These are phyloP conservation scores for Penicillium silybi DNA, from an alignment of 495 filamentous ascomycete species.

Conservation along the genomic window DNA sequence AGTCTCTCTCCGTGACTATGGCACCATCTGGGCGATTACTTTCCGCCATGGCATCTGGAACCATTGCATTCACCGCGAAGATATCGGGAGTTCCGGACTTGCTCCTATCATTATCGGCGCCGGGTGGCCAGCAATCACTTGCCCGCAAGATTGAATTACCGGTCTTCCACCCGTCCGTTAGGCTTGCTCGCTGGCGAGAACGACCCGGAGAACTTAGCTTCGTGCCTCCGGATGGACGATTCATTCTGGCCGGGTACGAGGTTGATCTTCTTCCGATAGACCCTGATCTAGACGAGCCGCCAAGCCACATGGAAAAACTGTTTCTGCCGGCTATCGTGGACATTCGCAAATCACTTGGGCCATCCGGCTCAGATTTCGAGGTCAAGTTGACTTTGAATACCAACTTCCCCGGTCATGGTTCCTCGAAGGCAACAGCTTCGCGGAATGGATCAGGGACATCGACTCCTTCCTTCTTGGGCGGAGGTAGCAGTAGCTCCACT, in stretches of 20 bases:
- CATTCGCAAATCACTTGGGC: constrained; percentile 73
- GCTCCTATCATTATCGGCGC: constrained; percentile 69
- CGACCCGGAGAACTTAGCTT: constrained; percentile 88
- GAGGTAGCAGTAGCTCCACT: constrained; percentile 45
- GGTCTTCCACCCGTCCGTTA: constrained; percentile 94
- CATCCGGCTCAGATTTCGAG: constrained; percentile 78
- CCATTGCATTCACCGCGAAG: constrained; percentile 91
- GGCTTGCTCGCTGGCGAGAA: constrained; percentile 80
- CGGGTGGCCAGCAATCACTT: constrained; percentile 71
- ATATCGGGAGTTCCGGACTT: constrained; percentile 93
- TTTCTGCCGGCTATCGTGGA: constrained; percentile 79
- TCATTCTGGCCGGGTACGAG: constrained; percentile 91
- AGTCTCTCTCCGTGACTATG: constrained; percentile 80
- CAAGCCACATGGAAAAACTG: constrained; percentile 56
- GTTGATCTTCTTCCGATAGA: constrained; percentile 77
- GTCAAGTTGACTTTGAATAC: constrained; percentile 71
- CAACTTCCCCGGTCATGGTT: constrained; percentile 47
- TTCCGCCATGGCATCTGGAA: constrained; percentile 83
- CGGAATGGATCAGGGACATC: constrained; percentile 49
- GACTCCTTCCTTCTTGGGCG: constrained; percentile 59
- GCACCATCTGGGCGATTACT: constrained; percentile 86
- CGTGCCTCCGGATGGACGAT: constrained; percentile 92
- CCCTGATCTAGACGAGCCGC: constrained; percentile 39
- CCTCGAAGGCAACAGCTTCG: constrained; percentile 29
- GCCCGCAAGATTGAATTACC: constrained; percentile 75